These are phyloP conservation scores for Dothideomycetes sp. DNA, from an alignment of 2,329 filamentous ascomycete species.

Conservation along the genomic window DNA sequence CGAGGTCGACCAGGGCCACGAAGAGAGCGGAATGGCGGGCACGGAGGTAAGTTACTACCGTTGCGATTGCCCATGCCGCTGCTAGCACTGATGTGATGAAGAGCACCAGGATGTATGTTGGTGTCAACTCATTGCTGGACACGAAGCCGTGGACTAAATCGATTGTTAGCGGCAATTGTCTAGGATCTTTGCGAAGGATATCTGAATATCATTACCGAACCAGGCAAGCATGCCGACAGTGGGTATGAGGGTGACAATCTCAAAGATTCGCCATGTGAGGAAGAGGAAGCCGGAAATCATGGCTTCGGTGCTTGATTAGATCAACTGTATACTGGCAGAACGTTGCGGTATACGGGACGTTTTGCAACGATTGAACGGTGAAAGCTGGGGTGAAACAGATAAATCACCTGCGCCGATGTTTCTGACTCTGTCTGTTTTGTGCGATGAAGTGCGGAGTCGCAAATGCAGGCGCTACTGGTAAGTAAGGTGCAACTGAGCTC, in stretches of 20 bases:
- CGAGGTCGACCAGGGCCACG: slow-evolving; percentile 50
- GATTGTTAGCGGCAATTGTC: not conserved
- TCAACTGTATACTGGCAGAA: not conserved
- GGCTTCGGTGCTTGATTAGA: not conserved
- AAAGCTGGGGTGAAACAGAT: not conserved
- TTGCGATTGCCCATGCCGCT: slow-evolving; percentile 50
- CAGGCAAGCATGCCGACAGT: slow-evolving; percentile 53
- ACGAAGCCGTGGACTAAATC: slow-evolving; percentile 43
- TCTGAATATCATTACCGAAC: slow-evolving; percentile 30
- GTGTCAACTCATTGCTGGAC: slow-evolving; percentile 46
- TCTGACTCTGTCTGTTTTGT: too few species aligned
- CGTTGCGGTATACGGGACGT: too few species aligned
- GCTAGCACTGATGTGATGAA: slow-evolving; percentile 55
- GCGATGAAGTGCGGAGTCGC: too few species aligned
- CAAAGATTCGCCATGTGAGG: slow-evolving; percentile 48
- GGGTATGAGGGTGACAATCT: slow-evolving; percentile 52
- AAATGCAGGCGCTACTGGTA: too few species aligned
- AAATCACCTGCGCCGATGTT: too few species aligned
- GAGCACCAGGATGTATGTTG: slow-evolving; percentile 48
- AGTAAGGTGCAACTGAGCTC: not conserved
- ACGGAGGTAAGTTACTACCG: slow-evolving; percentile 47
- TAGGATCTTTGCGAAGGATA: not conserved
- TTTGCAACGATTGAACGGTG: not conserved
- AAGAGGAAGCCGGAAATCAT: slow-evolving; percentile 45
- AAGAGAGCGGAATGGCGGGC: slow-evolving; percentile 49